A percentile compares a stretch with the other conserved stretches of the same genome.
phyloP scores from a whole-genome alignment of 345 rosid genomes.

The Bruguiera gymnorhiza region DNA sequence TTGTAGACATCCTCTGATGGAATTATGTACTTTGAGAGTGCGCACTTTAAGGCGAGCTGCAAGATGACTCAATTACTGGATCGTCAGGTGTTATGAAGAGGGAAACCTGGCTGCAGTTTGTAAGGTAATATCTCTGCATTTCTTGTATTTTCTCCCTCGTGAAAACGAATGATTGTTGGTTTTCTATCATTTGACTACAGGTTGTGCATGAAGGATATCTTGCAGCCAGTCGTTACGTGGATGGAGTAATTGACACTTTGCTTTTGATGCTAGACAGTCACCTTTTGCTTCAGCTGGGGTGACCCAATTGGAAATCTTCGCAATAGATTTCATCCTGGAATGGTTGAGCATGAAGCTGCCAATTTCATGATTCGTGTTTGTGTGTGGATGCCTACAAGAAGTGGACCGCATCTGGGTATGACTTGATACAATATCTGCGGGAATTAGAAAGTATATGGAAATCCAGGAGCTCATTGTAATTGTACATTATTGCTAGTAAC shows the following conservation, averaged over 20 bases:
- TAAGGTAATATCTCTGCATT: conserved; percentile 43
- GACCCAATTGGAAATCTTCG: conserved; percentile 93
- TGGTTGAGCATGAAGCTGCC: conserved; percentile 97
- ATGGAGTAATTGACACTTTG: conserved; percentile 79
- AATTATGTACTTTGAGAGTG: conserved; percentile 95
- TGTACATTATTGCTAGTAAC: conserved; percentile 37
- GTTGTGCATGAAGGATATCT: conserved; percentile 88
- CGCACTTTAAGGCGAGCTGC: conserved; percentile 93
- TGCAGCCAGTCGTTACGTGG: conserved; percentile 81
- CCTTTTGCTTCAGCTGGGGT: conserved; percentile 88
- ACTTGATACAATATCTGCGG: conserved; percentile 91
- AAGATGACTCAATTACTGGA: conserved; percentile 97
- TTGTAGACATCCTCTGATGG: conserved; percentile 70
- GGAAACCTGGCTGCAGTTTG: conserved; percentile 75
- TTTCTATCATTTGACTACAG: conserved; percentile 28
- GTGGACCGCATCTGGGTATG: conserved; percentile 90
- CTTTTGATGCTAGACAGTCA: conserved; percentile 87
- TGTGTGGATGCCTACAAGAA: conserved; percentile 93
- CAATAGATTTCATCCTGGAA: conserved; percentile 90
- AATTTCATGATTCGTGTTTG: conserved; percentile 69
- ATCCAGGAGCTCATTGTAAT: not conserved
- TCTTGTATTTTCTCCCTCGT: not conserved
- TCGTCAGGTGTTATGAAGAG: conserved; percentile 88
- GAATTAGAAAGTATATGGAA: conserved; percentile 66
- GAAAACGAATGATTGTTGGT: not conserved